Conservation (phyloP, 2,329 filamentous ascomycete genomes). For the Lasiodiplodia gonubiensis region DNA sequence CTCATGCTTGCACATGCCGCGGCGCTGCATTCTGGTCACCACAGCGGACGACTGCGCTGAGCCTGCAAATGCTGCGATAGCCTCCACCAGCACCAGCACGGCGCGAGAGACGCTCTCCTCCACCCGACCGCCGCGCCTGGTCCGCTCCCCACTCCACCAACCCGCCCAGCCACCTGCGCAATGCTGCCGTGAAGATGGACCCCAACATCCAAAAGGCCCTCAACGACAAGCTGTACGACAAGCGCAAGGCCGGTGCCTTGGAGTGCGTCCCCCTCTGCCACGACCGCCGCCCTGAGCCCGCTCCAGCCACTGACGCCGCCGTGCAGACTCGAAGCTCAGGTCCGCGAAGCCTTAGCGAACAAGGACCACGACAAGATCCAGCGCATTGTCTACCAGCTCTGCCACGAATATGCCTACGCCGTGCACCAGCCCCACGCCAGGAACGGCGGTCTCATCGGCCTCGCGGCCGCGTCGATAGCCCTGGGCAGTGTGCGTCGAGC, state of each 20-base stretch:
- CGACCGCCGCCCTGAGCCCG: background rate
- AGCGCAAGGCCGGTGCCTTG: constrained; percentile 92
- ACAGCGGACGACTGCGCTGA: constrained; percentile 2
- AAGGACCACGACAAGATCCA: constrained; percentile 82
- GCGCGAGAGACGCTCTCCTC: constrained; percentile 22
- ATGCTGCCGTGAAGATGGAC: constrained; percentile 68
- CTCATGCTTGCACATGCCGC: constrained; percentile 19
- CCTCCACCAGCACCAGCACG: background rate
- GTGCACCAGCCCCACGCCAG: constrained; percentile 95
- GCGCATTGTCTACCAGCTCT: constrained; percentile 92
- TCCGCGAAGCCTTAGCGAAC: constrained; percentile 78
- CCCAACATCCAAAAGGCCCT: constrained; percentile 84
- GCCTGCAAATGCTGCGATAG: constrained; percentile 26
- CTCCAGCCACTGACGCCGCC: constrained; percentile 28
- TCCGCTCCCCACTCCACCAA: constrained; percentile 3
- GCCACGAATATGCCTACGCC: constrained; percentile 96
- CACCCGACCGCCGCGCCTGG: constrained; percentile 12
- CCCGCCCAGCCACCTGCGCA: constrained; percentile 25
- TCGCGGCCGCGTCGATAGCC: constrained; percentile 94
- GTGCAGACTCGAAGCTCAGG: constrained; percentile 81
- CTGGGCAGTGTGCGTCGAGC: constrained; percentile 75
- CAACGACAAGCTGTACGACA: constrained; percentile 98
- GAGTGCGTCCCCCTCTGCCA: constrained; percentile 69
- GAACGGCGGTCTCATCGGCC: constrained; percentile 93
- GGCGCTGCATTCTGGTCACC: constrained; percentile 7